Percentiles rank a stretch among this genome's conserved stretches.
phyloP scores from a whole-genome alignment of 257 asterid genomes.

The Fraxinus anomala region DNA sequence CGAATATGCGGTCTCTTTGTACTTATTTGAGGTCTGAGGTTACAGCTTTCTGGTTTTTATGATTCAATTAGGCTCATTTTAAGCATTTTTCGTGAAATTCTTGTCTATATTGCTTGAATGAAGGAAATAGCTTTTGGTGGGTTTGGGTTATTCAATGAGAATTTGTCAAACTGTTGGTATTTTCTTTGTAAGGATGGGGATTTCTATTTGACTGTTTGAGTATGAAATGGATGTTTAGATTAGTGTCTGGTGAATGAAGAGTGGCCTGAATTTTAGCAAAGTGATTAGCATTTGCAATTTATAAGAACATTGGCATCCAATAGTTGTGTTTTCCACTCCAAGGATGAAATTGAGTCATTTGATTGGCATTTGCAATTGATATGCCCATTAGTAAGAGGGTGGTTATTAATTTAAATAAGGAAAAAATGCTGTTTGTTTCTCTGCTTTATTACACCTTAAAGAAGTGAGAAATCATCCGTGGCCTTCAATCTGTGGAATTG shows the following conservation, averaged over 20 bases:
- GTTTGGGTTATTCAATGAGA: not conserved
- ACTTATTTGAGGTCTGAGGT: not conserved
- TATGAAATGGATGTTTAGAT: not conserved
- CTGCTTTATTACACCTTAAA: no score
- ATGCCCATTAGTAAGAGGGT: not conserved
- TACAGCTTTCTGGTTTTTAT: not conserved
- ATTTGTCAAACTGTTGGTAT: not conserved
- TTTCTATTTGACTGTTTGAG: no score
- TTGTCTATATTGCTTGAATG: not conserved
- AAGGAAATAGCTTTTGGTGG: not conserved
- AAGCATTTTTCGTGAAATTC: not conserved
- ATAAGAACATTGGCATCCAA: not conserved
- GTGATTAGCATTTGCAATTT: not conserved
- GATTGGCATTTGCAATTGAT: not conserved
- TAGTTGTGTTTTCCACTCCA: no score
- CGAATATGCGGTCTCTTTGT: slow-evolving; percentile 34
- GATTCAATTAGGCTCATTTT: not conserved
- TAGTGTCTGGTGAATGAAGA: not conserved
- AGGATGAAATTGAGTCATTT: not conserved
- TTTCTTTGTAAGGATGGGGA: not conserved
- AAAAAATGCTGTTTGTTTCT: not conserved
- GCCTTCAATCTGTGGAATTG: no score
- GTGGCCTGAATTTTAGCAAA: not conserved
- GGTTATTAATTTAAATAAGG: not conserved
- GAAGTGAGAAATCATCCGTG: no score